Conservation (phyloP, 2,329 filamentous ascomycete genomes). For the Botryosphaeria agaves region DNA sequence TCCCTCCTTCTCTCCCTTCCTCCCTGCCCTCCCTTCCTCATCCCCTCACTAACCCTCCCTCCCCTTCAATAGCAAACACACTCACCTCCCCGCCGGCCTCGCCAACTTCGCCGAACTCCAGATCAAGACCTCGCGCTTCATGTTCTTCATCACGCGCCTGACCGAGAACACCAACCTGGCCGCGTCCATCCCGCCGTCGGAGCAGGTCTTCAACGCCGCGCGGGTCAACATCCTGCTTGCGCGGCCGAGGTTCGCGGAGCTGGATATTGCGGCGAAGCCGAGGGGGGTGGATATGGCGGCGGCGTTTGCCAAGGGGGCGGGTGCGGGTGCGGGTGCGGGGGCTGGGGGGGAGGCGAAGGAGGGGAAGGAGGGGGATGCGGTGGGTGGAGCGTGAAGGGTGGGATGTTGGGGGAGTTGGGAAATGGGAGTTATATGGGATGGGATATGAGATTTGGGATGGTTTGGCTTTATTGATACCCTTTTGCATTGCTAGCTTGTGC, state of each 20-base stretch:
- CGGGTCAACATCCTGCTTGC: slow-evolving; percentile 82
- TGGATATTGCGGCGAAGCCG: slow-evolving; percentile 28
- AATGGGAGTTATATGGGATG: too few species aligned
- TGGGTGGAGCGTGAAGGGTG: too few species aligned
- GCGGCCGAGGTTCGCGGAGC: slow-evolving; percentile 58
- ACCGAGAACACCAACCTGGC: slow-evolving; percentile 97
- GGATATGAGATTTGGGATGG: too few species aligned
- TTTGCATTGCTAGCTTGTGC: too few species aligned
- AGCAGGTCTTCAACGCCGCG: slow-evolving; percentile 79
- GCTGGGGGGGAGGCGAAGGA: neutral
- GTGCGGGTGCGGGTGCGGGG: neutral
- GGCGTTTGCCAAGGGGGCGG: neutral
- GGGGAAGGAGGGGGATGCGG: too few species aligned
- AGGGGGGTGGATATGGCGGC: too few species aligned
- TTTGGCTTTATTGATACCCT: too few species aligned
- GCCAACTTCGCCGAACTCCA: slow-evolving; percentile 71
- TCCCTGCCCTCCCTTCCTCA: slow-evolving; percentile 12
- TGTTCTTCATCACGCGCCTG: slow-evolving; percentile 86
- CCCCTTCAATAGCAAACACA: slow-evolving; percentile 49
- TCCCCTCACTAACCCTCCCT: slow-evolving; percentile 17
- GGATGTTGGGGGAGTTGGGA: too few species aligned
- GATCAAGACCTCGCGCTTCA: slow-evolving; percentile 67
- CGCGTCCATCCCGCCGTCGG: slow-evolving; percentile 76
- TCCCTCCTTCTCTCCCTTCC: neutral
- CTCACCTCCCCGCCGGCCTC: slow-evolving; percentile 61